Base-by-base conservation (phyloP, 1,284 basidiomycete genomes). In the Ganoderma boninense region DNA sequence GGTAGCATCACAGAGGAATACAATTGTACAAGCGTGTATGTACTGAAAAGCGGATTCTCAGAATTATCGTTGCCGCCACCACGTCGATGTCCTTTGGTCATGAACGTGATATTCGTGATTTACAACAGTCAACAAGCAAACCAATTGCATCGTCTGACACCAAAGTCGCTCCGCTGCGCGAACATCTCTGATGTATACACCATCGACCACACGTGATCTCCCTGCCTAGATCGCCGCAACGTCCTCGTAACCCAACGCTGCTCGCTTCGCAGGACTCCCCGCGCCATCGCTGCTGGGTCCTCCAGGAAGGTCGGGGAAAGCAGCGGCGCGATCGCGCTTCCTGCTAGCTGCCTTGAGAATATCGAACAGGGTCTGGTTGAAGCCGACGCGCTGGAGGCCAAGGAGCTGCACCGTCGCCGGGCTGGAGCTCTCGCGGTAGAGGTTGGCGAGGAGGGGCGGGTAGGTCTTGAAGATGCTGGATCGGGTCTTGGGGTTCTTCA, bases 321-420 rank as follows among this genome's bases (percentile, higher is more conserved):
- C n/a, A 4, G 43, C 44, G 20, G 57, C 26, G 7, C 62, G 54
- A 14, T 49, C 63, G 32, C 69, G 66, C 64, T 68, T 68, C 40
- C 29, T 56, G 57, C 64, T 62, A 42, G 69, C 69, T 52, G 43
- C 35, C 10, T 29, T 32, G 26, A 73, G 62, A 61, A 71, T 66
- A 11, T 52, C 35, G 56, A 68, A 68, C 32, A 73, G 69, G 49
- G 29, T 57, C 32, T 71, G 43, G 66, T 73, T 73, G 66, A 71
- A 73, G 6, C 73, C 73, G n/a, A 74, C 69, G 52, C 73, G 73
- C 63, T 74, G 73, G 23, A 74, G 64, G 11, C 70, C 73, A 7
- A 74, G 69, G n/a, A 74, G 43, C 43, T 65, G 70, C 10, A 70
- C 65, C 1, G 68, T 44, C 10, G 67, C 62, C 2, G 57, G 11